Evolutionary conservation across 2,329 filamentous ascomycete genomes (phyloP), one percentile per base, ranked within the genome.

Genomic region (Pseudogymnoascus sp.): DNA sequence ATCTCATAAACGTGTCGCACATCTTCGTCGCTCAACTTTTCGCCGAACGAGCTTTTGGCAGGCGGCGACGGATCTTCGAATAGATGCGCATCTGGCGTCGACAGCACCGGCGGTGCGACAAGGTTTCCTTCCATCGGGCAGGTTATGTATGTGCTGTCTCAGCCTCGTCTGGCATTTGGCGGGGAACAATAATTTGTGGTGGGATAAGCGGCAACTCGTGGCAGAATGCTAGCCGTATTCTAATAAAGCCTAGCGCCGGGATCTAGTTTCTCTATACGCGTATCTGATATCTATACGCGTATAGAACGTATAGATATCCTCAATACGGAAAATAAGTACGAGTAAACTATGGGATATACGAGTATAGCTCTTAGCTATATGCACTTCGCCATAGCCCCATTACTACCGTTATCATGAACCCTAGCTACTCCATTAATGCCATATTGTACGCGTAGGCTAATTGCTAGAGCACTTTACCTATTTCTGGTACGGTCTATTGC

Each of bases 1-100:
- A 97, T 87, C 74, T 99, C 94, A 77, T 97, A 99, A 58, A 89
- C 87, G 40, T 85, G 76, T 61, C 78, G 77, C 31, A 97, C 78
- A 70, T 92, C 88, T 70, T 89, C 84, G 66, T 93, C 85, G 13
- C 62, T 63, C 9, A 67, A 54, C 44, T 61, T 63, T 13, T 61
- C 33, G 13, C 41, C 54, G 9, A 61, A 17, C 0, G 63, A 15
- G 1, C 33, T 54, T 4, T 60, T 37, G 3, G 33, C 15, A 29
- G 59, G 8, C 13, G 69, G 64, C 0, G 77, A 76, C 10, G 79
- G 75, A 64, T 80, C 76, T 67, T 84, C 81, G 70, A 84, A 79
- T 29, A 84, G 74, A 59, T 83, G 73, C 58, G 85, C 82, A 54
- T 84, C 83, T 26, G 84, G 84, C 0, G 85, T 87, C 26, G 84